Base-by-base conservation (phyloP, 1,284 basidiomycete species). In the Ganoderma meredithae region DNA sequence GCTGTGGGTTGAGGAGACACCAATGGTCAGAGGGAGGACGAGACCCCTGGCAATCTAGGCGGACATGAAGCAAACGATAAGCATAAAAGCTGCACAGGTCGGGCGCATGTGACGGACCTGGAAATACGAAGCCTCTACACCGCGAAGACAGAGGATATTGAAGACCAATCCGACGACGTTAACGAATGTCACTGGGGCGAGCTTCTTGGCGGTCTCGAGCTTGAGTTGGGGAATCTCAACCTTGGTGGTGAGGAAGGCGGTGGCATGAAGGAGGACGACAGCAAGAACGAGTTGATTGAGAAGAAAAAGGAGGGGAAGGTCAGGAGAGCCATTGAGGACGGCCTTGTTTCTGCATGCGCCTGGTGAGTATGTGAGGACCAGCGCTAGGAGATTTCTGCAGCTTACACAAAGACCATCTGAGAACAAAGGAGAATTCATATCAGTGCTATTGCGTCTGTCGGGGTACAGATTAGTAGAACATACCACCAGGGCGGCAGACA, bases 41-140 rank as follows among this genome's bases (percentile, higher is more conserved):
- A 95, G 85, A 0, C 93, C 93, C 69, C 93, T 83, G 1, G 93
- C 93, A 75, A 95, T 92, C 90, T 93, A 74, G n/a, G 69, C 15
- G n/a, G 47, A 52, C 25, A 25, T 9, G 47, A 52, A 41, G 27
- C 19, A 5, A 41, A 12, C 9, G 17, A 53, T 62, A 41, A 40
- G 33, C 22, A 58, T 22, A 49, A 17, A 12, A 49, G 53, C 40
- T 8, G 55, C n/a, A 31, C n/a, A 44, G 58, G 13, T 22, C 19
- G 52, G 22, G 19, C 43, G 25, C 9, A 60, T 70, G 33, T 22
- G 27, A 68, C 76, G 40, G 53, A 89, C 90, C 83, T 92, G 91
- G 79, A 92, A 93, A 79, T 91, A 93, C 0, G 90, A 90, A 0
- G 92, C 91, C 68, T 93, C 91, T 41, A 94, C 91, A 67, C 87